Percentiles rank a stretch among this genome's conserved stretches.
phyloP scores from a whole-genome alignment of 1,284 basidiomycete genomes.

The Ceratobasidium sp. region DNA sequence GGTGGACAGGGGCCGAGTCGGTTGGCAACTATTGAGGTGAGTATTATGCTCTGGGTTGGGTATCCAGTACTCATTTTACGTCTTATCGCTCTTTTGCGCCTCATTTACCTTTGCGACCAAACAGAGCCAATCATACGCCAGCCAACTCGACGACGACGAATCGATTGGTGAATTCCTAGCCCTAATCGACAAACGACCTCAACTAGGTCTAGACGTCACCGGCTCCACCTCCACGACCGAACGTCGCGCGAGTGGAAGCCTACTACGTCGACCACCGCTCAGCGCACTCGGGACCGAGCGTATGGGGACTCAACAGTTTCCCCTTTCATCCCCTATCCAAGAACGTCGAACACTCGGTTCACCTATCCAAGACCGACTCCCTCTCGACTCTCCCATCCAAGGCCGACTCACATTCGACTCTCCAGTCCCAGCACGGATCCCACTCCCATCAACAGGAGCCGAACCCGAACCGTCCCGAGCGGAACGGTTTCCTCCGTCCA shows the following conservation, averaged over 20 bases:
- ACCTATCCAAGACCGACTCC: constrained; percentile 6
- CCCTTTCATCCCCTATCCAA: constrained; percentile 28
- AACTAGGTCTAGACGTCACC: constrained; percentile 14
- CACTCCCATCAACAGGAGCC: too few relatives aligned
- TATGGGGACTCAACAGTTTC: constrained; percentile 6
- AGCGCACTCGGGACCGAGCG: constrained; percentile 4
- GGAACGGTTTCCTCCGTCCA: constrained; percentile 39
- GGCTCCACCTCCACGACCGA: not conserved
- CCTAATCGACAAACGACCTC: constrained; percentile 26
- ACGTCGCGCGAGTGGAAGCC: not conserved
- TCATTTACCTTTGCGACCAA: not conserved
- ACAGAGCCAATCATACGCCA: constrained; percentile 39
- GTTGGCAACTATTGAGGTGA: constrained; percentile 41
- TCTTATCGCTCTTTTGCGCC: not conserved
- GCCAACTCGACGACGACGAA: constrained; percentile 30
- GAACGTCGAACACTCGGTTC: constrained; percentile 19
- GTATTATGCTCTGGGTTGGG: not conserved
- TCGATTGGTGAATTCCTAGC: constrained; percentile 12
- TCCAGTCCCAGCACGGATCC: too few relatives aligned
- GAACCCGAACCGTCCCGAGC: constrained; percentile 15
- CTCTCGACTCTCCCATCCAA: not conserved
- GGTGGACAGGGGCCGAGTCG: not conserved
- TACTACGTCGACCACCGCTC: not conserved
- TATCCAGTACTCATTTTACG: not conserved
- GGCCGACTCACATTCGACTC: not conserved